Base-by-base conservation (phyloP, 805 yeast species). In the Sugiyamaella marilandica region DNA sequence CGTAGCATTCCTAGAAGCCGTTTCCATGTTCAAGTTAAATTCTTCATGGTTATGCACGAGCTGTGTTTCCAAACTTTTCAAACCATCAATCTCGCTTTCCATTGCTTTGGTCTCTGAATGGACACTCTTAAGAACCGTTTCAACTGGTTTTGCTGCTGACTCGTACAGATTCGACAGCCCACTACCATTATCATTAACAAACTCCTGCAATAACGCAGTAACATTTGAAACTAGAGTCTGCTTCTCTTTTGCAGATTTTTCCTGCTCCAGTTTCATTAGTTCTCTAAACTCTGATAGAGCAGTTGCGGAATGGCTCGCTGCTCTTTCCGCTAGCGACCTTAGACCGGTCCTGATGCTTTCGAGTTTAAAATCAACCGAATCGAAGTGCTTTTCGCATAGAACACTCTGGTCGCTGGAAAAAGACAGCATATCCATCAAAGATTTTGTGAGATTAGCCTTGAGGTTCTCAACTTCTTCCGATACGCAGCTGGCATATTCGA, bases 151-250 rank as follows among this genome's bases (percentile, higher is more conserved):
- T 13, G 16, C 16, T 5, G n/a, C 16, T 4, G 37, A n/a, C n/a
- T 39, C 43, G 19, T 39, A 39, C 19, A 39, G 5, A 18, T 10
- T 21, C 31, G 19, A 16, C n/a, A 47, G 16, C 10, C 50, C 24
- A 14, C 16, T 47, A 35, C 18, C 29, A 11, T 10, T 13, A 16
- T 18, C 46, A 10, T n/a, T 19, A 10, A 51, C 21, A 29, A 18
- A 53, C 13, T 44, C 41, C 21, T 53, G 48, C 9, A 53, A n/a
- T 14, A 50, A 13, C 16, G 14, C 19, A 31, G 50, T 21, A 13
- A 53, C 39, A 10, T 21, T 24, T 11, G 45, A 29, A 11, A 39
- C 18, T 18, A 53, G 44, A 8, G 14, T 39, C 35, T 31, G 48
- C 14, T 36, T 33, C 21, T 50, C 47, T 10, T 16, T 29, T 7